Percentiles rank a stretch among this genome's conserved stretches.
These are phyloP conservation scores for Dactylella cylindrospora DNA, from an alignment of 2,329 filamentous ascomycete genomes.

Conservation along the genomic window DNA sequence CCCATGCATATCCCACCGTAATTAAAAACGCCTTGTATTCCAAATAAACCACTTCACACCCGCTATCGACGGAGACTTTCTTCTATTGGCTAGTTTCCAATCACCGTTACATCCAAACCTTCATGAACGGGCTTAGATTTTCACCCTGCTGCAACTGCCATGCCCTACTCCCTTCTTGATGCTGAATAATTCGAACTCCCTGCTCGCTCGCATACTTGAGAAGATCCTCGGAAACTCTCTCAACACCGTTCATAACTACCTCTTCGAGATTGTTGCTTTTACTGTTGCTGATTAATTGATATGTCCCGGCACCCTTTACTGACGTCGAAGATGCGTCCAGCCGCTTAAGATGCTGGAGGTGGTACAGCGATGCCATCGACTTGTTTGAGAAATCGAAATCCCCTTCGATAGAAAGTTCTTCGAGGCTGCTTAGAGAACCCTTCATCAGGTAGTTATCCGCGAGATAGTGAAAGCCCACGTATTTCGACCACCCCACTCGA, in stretches of 20 bases:
- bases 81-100: too few relatives aligned
- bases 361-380: constrained; percentile 11
- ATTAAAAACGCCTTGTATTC: neutral
- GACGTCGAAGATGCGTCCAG: constrained; percentile 27
- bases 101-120: constrained; percentile 13
- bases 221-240: constrained; percentile 24
- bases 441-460: constrained; percentile 3
- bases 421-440: neutral
- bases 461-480: constrained; percentile 15
- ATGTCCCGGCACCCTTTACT: constrained; percentile 14
- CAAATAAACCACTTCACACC: too few relatives aligned
- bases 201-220: constrained; percentile 1
- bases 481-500: constrained; percentile 20
- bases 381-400: constrained; percentile 25
- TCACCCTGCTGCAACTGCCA: constrained; percentile 24
- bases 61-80: too few relatives aligned
- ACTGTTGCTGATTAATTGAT: constrained; percentile 21
- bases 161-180: constrained; percentile 15
- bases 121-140: constrained; percentile 10
- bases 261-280: constrained; percentile 22
- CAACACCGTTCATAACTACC: constrained; percentile 28
- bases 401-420: constrained; percentile 32
- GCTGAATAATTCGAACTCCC: constrained; percentile 23
- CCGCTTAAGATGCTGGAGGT: constrained; percentile 2
- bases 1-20: neutral